Base-by-base conservation (phyloP, 1,284 basidiomycete species). In the Cystobasidium pallidum region DNA sequence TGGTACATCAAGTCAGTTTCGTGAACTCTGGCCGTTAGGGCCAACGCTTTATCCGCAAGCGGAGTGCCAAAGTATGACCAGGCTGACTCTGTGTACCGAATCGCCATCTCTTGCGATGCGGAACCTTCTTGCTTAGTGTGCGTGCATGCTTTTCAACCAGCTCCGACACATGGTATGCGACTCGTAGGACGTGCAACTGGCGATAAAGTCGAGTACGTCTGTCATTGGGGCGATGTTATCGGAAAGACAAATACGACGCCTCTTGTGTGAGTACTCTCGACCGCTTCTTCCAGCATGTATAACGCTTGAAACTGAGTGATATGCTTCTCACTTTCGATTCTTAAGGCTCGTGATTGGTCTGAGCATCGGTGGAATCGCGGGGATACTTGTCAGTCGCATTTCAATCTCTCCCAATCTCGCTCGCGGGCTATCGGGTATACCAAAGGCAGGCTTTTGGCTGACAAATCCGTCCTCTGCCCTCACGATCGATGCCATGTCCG, bases 261-360 rank as follows among this genome's bases (percentile, higher is more conserved):
- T 52, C 43, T 68, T 19, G 49, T 59, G 66, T 68, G 49, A 47
- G 66, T 47, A 26, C 10, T n/a, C n/a, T n/a, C n/a, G n/a, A n/a
- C n/a, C n/a, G n/a, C n/a, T n/a, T n/a, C n/a, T n/a, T n/a, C n/a
- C n/a, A n/a, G n/a, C n/a, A n/a, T n/a, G n/a, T n/a, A n/a, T n/a
- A n/a, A n/a, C 30, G 41, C 1, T n/a, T 24, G 19, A 13, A 21
- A 36, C 41, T 51, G 49, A 28, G 34, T 24, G 17, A 39, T 21
- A 11, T 19, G 3, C 11, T 47, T 17, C 17, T 34, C 11, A 2
- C n/a, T 41, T 28, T 51, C 30, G 2, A 11, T 30, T 19, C 26
- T 41, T 21, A 55, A 70, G 58, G 10, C 41, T 70, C 19, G 67
- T 70, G 39, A 62, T 70, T 36, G 67, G 67, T 24, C 34, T 70